phyloP scores from a whole-genome alignment of 2,329 filamentous ascomycete genomes.

The Byssochlamys sp. region DNA sequence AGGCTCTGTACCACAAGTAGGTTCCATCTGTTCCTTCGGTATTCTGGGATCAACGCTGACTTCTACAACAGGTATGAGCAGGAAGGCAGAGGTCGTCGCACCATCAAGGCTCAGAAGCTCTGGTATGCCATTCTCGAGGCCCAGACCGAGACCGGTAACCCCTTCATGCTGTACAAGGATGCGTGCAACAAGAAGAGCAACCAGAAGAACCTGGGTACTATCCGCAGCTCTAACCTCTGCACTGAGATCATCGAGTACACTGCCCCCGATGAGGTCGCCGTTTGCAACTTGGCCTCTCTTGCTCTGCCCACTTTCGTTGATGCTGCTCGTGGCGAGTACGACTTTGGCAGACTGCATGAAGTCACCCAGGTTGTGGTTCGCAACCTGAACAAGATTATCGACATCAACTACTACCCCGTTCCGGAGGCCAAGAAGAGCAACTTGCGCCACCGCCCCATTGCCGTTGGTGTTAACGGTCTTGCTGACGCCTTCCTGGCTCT shows the following conservation, averaged over 20 bases:
- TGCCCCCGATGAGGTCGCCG: conserved; percentile 93
- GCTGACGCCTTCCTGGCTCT: conserved; percentile 96
- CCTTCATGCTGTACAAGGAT: conserved; percentile 99
- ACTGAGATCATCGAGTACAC: conserved; percentile 98
- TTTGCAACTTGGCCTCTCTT: conserved; percentile 93
- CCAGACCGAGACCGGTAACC: conserved; percentile 96
- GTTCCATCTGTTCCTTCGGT: conserved; percentile 4
- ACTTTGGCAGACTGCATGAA: conserved; percentile 95
- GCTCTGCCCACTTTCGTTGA: conserved; percentile 87
- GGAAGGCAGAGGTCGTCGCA: conserved; percentile 78
- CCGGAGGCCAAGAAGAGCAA: conserved; percentile 89
- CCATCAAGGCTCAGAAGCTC: conserved; percentile 93
- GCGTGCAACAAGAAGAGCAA: conserved; percentile 98
- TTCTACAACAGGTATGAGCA: conserved; percentile 60
- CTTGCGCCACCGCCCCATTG: conserved; percentile 90
- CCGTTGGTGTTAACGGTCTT: conserved; percentile 92
- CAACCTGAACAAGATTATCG: conserved; percentile 97
- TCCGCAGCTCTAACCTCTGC: conserved; percentile 96
- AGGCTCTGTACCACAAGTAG: conserved; percentile 70
- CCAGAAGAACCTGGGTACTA: conserved; percentile 98
- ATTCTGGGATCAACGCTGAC: conserved; percentile 5
- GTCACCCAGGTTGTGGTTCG: conserved; percentile 83
- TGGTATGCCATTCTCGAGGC: conserved; percentile 98
- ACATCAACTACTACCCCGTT: conserved; percentile 97
- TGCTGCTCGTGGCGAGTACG: conserved; percentile 71